Evolutionary conservation across 257 asterid genomes (phyloP).

Genomic region (Fraxinus americana): DNA sequence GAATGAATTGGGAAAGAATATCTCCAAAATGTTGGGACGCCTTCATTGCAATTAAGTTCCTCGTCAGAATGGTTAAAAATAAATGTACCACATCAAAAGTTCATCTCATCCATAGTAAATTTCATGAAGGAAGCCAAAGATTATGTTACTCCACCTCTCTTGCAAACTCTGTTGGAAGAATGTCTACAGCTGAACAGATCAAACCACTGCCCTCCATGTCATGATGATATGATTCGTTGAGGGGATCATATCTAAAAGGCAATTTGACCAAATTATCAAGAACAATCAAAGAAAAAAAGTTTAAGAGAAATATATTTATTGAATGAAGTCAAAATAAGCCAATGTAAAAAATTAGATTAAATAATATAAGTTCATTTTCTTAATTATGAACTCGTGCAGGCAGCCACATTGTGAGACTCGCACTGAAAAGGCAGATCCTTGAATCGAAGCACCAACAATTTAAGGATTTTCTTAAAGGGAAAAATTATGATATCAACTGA

Average conservation of each 20-base stretch:
- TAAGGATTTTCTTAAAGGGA: not conserved
- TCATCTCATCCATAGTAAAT: not conserved
- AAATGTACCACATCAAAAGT: slow-evolving; percentile 13
- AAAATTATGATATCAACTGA: not conserved
- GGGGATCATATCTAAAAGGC: slow-evolving; percentile 68
- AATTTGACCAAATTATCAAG: slow-evolving; percentile 20
- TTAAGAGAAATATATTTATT: not conserved
- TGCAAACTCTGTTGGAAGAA: slow-evolving; percentile 96
- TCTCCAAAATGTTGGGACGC: slow-evolving; percentile 97
- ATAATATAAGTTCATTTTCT: not conserved
- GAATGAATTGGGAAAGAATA: slow-evolving; percentile 74
- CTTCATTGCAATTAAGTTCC: slow-evolving; percentile 41
- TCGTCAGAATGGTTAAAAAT: slow-evolving; percentile 8
- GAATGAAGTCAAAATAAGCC: not conserved
- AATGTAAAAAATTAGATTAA: not conserved
- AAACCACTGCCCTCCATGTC: slow-evolving; percentile 86
- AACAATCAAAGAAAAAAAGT: not conserved
- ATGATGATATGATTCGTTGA: slow-evolving; percentile 63
- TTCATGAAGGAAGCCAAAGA: slow-evolving; percentile 9
- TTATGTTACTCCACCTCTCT: slow-evolving; percentile 63
- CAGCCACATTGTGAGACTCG: not conserved
- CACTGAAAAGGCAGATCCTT: not conserved
- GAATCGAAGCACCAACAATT: not conserved
- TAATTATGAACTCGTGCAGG: not conserved
- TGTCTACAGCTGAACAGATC: slow-evolving; percentile 88